These are phyloP conservation scores for Xylariaceae sp. DNA, from an alignment of 2,329 filamentous ascomycete genomes.

Conservation along the genomic window DNA sequence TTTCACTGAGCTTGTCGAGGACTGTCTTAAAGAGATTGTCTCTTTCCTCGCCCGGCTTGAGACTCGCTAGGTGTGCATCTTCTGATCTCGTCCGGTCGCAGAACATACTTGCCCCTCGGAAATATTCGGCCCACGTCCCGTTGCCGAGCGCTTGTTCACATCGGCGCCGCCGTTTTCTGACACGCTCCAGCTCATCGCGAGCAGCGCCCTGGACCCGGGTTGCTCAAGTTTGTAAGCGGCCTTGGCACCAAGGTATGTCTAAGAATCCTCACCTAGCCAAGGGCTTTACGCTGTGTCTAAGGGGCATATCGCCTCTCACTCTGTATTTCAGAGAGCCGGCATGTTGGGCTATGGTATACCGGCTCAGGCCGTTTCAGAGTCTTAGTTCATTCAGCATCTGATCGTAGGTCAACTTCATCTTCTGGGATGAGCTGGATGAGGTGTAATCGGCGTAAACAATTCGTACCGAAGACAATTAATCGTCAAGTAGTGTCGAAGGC, in stretches of 20 bases:
- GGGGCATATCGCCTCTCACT: neutral
- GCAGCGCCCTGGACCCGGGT: neutral
- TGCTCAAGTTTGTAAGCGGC: neutral
- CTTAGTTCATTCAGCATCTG: neutral
- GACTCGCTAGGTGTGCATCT: neutral
- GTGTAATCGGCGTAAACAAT: too few relatives aligned
- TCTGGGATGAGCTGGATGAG: neutral
- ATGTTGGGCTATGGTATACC: conserved; percentile 1
- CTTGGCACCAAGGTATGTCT: neutral
- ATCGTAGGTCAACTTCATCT: neutral
- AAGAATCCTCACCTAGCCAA: conserved; percentile 1
- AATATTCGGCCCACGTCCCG: conserved; percentile 4
- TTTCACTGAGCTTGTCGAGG: too few relatives aligned
- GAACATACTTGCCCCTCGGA: conserved; percentile 3
- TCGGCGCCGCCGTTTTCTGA: conserved; percentile 2
- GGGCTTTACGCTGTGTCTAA: conserved; percentile 3
- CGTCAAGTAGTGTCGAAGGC: too few relatives aligned
- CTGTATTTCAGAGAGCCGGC: conserved; percentile 2
- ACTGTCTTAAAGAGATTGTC: neutral
- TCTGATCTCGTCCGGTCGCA: neutral
- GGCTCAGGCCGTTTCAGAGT: neutral
- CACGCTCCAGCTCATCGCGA: conserved; percentile 3
- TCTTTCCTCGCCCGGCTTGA: neutral
- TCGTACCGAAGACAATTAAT: too few relatives aligned
- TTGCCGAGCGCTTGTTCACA: neutral